A percentile compares a stretch with the other conserved stretches of the same genome.
Conservation (phyloP, 208 protist species). For the Phytomonas francai region DNA sequence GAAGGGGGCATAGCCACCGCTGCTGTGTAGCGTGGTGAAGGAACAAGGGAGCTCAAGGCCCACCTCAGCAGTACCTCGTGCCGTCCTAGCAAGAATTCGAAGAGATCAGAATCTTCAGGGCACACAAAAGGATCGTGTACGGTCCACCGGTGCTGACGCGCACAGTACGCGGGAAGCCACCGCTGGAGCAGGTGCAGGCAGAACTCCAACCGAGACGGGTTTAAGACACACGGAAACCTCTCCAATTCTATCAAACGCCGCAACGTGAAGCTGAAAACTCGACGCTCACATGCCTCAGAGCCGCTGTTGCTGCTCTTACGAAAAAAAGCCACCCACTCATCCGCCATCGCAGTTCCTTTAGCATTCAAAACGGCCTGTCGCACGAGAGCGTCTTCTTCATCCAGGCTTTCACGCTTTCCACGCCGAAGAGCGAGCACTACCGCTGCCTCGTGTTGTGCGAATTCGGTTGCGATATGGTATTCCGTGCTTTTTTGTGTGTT, state of each 20-base stretch:
- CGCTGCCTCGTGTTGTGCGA: conserved; percentile 13
- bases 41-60: conserved; percentile 18
- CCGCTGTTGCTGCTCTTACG: conserved; percentile 8
- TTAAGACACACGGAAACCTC: conserved; percentile 21
- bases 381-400: conserved; percentile 1
- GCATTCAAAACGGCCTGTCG: not conserved
- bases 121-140: conserved; percentile 19
- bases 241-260: conserved; percentile 16
- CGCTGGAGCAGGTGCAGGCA: conserved; percentile 41
- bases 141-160: conserved; percentile 34
- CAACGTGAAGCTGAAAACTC: conserved; percentile 18
- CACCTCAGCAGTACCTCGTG: conserved; percentile 54
- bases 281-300: conserved; percentile 10
- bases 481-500: conserved; percentile 17
- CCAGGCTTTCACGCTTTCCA: conserved; percentile 3
- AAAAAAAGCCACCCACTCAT: conserved; percentile 9
- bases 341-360: conserved; percentile 13
- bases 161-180: conserved; percentile 51
- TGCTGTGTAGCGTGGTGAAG: conserved; percentile 2
- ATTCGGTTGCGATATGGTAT: conserved; percentile 7
- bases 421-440: conserved; percentile 16
- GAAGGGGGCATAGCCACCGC: not conserved
- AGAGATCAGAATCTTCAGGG: conserved; percentile 46
- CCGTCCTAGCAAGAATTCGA: conserved; percentile 60
- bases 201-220: conserved; percentile 41